Evolutionary conservation across 805 yeast species (phyloP).

Genomic region (Sugiyamaella boreocaroliniensis): DNA sequence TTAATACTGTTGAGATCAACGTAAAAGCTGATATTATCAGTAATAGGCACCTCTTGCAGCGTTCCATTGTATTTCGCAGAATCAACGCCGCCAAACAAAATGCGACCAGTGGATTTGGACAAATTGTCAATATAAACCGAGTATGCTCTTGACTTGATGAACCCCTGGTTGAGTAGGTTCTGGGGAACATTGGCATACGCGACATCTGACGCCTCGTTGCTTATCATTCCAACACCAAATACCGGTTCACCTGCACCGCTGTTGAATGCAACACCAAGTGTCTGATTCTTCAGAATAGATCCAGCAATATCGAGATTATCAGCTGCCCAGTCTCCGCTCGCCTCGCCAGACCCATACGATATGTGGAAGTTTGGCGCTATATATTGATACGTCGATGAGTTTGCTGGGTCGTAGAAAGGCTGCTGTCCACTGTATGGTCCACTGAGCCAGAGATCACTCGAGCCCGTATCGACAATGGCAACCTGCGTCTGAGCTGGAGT

Average conservation of each 20-base stretch:
- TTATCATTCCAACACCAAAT: conserved; percentile 33
- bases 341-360: conserved; percentile 87
- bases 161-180: conserved; percentile 44
- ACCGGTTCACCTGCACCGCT: conserved; percentile 18
- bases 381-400: conserved; percentile 52
- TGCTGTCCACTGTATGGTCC: conserved; percentile 10
- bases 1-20: conserved; percentile 11
- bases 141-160: conserved; percentile 38
- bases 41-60: conserved; percentile 32
- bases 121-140: conserved; percentile 40
- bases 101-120: conserved; percentile 31
- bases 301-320: conserved; percentile 74
- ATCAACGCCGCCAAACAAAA: conserved; percentile 44
- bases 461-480: conserved; percentile 64
- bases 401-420: conserved; percentile 8
- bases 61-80: conserved; percentile 37
- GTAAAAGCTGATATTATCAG: conserved; percentile 13
- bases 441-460: conserved; percentile 55
- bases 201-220: conserved; percentile 26
- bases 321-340: conserved; percentile 68
- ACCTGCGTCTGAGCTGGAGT: conserved; percentile 46
- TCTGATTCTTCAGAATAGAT: conserved; percentile 56
- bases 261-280: conserved; percentile 39
- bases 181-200: conserved; percentile 60
- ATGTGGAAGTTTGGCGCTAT: conserved; percentile 82